Evolutionary conservation across 345 rosid species (phyloP).

Genomic region (Citrus glauca): DNA sequence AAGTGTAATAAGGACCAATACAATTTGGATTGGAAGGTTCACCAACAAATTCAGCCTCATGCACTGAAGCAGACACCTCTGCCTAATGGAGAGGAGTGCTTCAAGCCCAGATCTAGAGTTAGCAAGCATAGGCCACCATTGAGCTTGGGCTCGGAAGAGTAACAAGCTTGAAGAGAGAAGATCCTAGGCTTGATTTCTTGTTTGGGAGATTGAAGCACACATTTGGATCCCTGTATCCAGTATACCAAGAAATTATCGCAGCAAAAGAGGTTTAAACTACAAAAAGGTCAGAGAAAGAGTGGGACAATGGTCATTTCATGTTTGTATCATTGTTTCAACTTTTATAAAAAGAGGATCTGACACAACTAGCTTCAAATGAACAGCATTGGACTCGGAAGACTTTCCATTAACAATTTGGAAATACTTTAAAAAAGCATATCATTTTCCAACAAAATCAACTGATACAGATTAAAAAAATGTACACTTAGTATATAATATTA

Average conservation of each 20-base stretch:
- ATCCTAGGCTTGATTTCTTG: slow-evolving; percentile 42
- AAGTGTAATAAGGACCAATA: neutral
- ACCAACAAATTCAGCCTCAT: slow-evolving; percentile 48
- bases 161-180: slow-evolving; percentile 43
- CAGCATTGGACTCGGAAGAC: neutral
- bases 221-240: slow-evolving; percentile 71
- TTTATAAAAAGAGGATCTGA: neutral
- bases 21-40: slow-evolving; percentile 32
- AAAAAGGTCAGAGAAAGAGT: slow-evolving; percentile 10
- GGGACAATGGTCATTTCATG: neutral
- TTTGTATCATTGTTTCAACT: neutral
- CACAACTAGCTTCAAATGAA: neutral
- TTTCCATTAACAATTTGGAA: neutral
- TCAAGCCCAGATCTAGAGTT: slow-evolving; percentile 30
- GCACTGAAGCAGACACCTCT: slow-evolving; percentile 44
- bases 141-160: slow-evolving; percentile 36
- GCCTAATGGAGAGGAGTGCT: slow-evolving; percentile 29
- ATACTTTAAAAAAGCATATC: neutral
- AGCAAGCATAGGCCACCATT: slow-evolving; percentile 40
- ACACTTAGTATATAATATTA: neutral
- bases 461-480: neutral
- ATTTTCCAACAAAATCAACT: neutral
- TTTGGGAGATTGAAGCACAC: slow-evolving; percentile 47
- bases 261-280: slow-evolving; percentile 25
- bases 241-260: slow-evolving; percentile 38